Conservation (phyloP, 495 filamentous ascomycete genomes). For the Hypomontagnella monticulosa region DNA sequence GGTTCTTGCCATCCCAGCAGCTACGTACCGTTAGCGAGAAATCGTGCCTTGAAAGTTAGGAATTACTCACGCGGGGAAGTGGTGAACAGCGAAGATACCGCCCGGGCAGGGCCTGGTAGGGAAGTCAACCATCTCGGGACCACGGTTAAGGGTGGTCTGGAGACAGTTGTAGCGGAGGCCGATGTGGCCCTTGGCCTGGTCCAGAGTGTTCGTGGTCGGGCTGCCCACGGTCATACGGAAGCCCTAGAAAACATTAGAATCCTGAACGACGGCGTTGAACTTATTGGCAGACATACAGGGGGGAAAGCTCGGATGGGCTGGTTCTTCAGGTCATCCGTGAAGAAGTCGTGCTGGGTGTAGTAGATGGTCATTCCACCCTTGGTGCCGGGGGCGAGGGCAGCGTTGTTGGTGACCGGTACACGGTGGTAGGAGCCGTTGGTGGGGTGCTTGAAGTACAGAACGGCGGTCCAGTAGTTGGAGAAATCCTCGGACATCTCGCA, state of each 20-base stretch:
- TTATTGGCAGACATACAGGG: constrained; percentile 47
- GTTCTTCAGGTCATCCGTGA: constrained; percentile 51
- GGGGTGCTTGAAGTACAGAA: constrained; percentile 60
- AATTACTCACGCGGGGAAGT: constrained; percentile 60
- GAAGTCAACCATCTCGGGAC: constrained; percentile 59
- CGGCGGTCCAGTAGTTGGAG: constrained; percentile 60
- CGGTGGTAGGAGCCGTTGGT: constrained; percentile 59
- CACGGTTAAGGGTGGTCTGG: constrained; percentile 51
- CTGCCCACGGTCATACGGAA: constrained; percentile 65
- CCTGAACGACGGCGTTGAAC: neutral
- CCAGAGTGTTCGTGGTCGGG: constrained; percentile 47
- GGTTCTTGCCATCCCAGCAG: constrained; percentile 68
- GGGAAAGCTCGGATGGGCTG: constrained; percentile 57
- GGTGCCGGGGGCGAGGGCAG: constrained; percentile 55
- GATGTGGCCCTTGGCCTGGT: constrained; percentile 45
- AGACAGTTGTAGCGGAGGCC: constrained; percentile 62
- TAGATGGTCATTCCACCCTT: constrained; percentile 60
- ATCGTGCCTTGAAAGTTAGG: neutral
- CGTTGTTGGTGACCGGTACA: constrained; percentile 54
- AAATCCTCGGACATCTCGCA: constrained; percentile 58
- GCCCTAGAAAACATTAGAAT: constrained; percentile 48
- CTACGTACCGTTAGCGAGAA: constrained; percentile 40
- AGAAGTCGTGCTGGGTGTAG: constrained; percentile 58
- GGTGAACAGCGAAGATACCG: constrained; percentile 62
- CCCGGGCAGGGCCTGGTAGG: constrained; percentile 54